phyloP scores from a whole-genome alignment of 202 grass and related monocot genomes.

The Hordeum pubiflorum region DNA sequence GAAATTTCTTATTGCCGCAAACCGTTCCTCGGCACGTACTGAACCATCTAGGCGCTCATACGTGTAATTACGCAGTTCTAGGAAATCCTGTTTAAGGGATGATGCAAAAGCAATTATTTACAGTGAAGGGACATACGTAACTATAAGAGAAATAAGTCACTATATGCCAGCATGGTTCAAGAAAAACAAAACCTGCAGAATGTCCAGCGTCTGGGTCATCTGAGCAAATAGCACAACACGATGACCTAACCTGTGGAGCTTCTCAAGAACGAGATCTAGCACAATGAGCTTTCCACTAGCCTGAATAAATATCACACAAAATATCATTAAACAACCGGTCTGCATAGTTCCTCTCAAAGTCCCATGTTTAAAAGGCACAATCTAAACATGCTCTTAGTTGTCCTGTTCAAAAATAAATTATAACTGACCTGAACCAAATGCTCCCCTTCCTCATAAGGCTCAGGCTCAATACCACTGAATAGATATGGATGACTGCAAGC shows the following conservation, averaged over 20 bases:
- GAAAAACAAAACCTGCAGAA: conserved; percentile 74
- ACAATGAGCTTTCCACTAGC: conserved; percentile 90
- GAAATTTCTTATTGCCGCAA: conserved; percentile 89
- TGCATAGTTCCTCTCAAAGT: not conserved
- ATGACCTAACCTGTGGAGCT: conserved; percentile 59
- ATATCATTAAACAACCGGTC: not conserved
- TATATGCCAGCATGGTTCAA: not conserved
- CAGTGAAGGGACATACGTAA: not conserved
- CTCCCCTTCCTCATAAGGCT: conserved; percentile 88
- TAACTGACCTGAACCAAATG: conserved; percentile 82
- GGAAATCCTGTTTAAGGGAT: conserved; percentile 63
- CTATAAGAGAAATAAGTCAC: conserved; percentile 10
- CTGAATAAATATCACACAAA: conserved; percentile 42
- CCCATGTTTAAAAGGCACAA: not conserved
- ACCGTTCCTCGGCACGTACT: conserved; percentile 89
- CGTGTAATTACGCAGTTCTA: conserved; percentile 77
- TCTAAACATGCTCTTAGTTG: not conserved
- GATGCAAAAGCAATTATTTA: conserved; percentile 19
- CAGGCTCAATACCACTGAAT: conserved; percentile 87
- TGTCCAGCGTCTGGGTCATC: conserved; percentile 95
- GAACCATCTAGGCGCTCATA: conserved; percentile 93
- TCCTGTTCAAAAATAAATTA: not conserved
- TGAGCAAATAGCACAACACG: conserved; percentile 94
- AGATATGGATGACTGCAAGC: conserved; percentile 94
- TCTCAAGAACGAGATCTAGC: conserved; percentile 75